Conservation (phyloP, 2,329 filamentous ascomycete species). For the Alternaria solani region DNA sequence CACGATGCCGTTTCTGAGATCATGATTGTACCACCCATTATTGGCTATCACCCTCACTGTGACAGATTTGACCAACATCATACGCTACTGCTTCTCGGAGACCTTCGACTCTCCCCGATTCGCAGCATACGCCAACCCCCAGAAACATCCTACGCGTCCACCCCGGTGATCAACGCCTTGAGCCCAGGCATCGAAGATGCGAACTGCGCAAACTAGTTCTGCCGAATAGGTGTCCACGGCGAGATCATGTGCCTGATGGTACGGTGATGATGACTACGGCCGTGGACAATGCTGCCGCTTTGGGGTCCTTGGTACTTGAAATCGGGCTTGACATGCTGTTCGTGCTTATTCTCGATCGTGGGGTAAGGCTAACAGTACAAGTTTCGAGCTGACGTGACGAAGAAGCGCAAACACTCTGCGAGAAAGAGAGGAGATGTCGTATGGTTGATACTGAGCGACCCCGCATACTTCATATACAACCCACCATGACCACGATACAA, state of each 20-base stretch:
- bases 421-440: neutral
- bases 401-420: neutral
- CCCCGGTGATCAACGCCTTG: neutral
- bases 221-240: neutral
- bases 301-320: slow-evolving; percentile 21
- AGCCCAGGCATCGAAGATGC: neutral
- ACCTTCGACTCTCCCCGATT: neutral
- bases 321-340: slow-evolving; percentile 13
- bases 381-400: neutral
- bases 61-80: too few species aligned
- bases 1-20: neutral
- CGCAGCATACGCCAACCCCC: too few species aligned
- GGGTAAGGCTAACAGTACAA: neutral
- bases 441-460: neutral
- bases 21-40: neutral
- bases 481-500: neutral
- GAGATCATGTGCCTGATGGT: slow-evolving; percentile 15
- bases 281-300: slow-evolving; percentile 29
- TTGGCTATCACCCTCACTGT: neutral
- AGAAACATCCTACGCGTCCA: neutral
- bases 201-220: neutral
- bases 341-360: neutral
- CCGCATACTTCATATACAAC: slow-evolving; percentile 3
- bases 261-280: slow-evolving; percentile 29
- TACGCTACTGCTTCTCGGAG: neutral